Conservation (phyloP, 768 basidiomycete genomes). For the Cystofilobasidium macerans region DNA sequence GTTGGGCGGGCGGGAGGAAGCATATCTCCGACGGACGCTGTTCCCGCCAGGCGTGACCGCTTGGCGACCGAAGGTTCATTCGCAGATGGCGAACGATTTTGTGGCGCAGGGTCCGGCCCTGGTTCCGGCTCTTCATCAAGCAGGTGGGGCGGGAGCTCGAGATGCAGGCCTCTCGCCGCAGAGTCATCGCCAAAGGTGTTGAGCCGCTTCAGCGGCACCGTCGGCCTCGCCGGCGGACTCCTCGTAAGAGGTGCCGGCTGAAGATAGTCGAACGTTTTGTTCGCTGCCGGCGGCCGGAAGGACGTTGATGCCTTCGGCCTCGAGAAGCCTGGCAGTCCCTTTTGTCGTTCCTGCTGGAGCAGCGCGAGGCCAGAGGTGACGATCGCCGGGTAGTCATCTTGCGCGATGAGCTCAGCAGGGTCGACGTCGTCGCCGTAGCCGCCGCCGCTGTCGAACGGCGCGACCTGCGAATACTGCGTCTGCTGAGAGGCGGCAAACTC, state of each 20-base stretch:
- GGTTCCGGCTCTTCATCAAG: background rate
- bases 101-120: background rate
- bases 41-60: background rate
- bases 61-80: background rate
- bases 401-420: conserved; percentile 4
- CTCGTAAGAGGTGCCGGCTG: background rate
- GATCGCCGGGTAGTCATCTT: background rate
- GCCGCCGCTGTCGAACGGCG: background rate
- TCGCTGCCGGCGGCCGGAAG: background rate
- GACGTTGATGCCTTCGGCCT: background rate
- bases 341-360: background rate
- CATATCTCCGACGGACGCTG: background rate
- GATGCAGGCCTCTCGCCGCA: background rate
- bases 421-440: background rate
- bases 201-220: background rate
- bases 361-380: background rate
- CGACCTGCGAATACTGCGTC: conserved; percentile 14
- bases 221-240: background rate
- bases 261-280: background rate
- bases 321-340: background rate
- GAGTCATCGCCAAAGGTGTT: background rate
- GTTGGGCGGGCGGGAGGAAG: background rate
- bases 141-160: background rate
- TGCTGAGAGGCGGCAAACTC: conserved; percentile 20
- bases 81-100: too few species aligned